Base-by-base conservation (phyloP, 805 yeast genomes). In the Metschnikowia gruessii region DNA sequence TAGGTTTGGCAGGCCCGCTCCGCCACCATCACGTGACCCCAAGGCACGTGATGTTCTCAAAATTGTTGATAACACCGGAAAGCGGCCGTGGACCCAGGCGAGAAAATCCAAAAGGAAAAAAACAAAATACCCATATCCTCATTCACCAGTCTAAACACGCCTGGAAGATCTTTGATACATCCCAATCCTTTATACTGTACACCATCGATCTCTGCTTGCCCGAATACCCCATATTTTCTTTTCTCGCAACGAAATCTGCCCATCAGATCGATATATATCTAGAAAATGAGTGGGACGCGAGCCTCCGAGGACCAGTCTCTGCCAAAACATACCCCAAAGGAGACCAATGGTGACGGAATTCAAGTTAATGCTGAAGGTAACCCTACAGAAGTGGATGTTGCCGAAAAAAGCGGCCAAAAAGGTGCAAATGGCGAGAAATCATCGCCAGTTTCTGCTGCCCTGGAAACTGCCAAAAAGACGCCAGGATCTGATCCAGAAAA, bases 201-300 rank as follows among this genome's bases (percentile, higher is more conserved):
- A 10, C 3, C 17, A 30, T 26, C 28, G 12, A 26, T 26, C 28
- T 5, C 9, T 6, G 28, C 28, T 6, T 10, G 3, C 12, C 28
- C 12, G 28, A 26, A 26, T 26, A 26, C 28, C 28, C 28, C 28
- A 10, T 6, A 6, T 26, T 26, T 26, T 26, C 12, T 26, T 11
- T 26, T 10, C 28, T 21, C 7, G 24, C 7, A 4, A 6, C 28
- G 28, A 26, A 5, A 26, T 26, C 12, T 11, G 28, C 9, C 12
- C 28, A 26, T 26, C 28, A 8, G 28, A 26, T 26, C 28, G 28
- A 26, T 26, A 5, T 10, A 26, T 10, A 33, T 22, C 22, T 33
- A 11, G 38, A 36, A 18, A 15, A 43, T 43, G 46, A 43, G 42
- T 26, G 46, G 38, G 15, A 43, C 42, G 46, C 46, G 42, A 33